A percentile compares a stretch with the other conserved stretches of the same genome.
These are phyloP conservation scores for Gastrodia elata DNA, from an alignment of 106 monocot species.

Conservation along the genomic window DNA sequence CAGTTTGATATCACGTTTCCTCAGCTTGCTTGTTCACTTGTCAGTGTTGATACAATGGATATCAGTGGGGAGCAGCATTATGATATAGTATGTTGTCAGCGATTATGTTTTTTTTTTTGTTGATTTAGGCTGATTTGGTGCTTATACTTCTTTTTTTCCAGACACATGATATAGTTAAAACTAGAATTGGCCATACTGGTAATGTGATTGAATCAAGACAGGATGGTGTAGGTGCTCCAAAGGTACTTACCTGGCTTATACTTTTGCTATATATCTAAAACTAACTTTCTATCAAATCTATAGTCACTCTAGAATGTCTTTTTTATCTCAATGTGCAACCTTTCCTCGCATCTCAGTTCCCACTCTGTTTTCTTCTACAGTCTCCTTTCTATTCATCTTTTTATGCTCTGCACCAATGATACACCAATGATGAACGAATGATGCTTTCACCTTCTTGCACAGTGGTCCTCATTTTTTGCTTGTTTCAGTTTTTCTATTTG, in stretches of 20 bases:
- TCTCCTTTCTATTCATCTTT: background rate
- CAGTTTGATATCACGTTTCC: conserved; percentile 95
- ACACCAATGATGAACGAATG: background rate
- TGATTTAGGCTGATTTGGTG: background rate
- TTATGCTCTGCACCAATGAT: background rate
- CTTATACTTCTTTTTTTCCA: conserved; percentile 24
- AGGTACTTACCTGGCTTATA: conserved; percentile 43
- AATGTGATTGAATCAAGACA: conserved; percentile 67
- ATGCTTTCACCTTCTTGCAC: background rate
- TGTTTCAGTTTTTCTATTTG: background rate
- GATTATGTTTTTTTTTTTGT: background rate
- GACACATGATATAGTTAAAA: conserved; percentile 90
- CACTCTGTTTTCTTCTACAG: background rate
- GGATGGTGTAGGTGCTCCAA: conserved; percentile 84
- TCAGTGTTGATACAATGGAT: conserved; percentile 87
- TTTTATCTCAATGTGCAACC: background rate
- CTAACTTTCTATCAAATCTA: background rate
- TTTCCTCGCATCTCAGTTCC: background rate
- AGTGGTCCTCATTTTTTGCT: background rate
- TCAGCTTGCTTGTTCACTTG: conserved; percentile 55
- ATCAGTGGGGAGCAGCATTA: conserved; percentile 79
- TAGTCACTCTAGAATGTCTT: background rate
- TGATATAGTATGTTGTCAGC: conserved; percentile 42
- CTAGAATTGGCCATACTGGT: conserved; percentile 69
- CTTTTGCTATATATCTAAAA: background rate